Evolutionary conservation across 345 rosid species (phyloP), one percentile per base, ranked within the genome.

Genomic region (Brassica carinata): DNA sequence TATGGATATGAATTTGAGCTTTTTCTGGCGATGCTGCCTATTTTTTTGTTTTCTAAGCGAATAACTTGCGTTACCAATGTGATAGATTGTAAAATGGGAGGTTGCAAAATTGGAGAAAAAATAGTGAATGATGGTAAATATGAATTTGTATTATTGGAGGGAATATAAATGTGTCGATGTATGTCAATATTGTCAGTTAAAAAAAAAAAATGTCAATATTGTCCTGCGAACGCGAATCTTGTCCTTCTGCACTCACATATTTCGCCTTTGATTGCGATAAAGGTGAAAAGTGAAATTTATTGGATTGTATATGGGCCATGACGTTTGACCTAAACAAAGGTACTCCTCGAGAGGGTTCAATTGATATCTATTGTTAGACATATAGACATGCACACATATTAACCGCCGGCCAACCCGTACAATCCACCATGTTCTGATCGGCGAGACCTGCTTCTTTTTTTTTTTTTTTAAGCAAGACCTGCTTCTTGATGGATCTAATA

Each of bases 1-100:
- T 13, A 40, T 64, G 83, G 83, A 75, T 55, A 70, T 48, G 40
- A 70, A 8, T 81, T 53, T 53, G 14, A 53, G 67, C n/a, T 51
- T 51, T 79, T 69, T 79, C 48, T 69, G 75, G 71, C 57, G 40
- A 13, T 13, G 45, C 18, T 79, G 30, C 23, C 64, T 79, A 73
- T 51, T 51, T 51, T 51, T 48, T 13, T 38, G 59, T 43, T 53
- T 23, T 18, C 64, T 61, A 34, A 78, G 71, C 81, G 81, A 13
- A 8, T 79, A 67, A 79, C 53, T 8, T 67, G 78, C 64, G 23
- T 73, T 66, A n/a, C 81, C 71, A 51, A 5, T 78, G 30, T 64
- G 15, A 26, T 55, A 45, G 65, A 69, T 57, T 26, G 8, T 30
- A 65, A 55, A 10, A n/a, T 73, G 53, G 69, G 6, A 66, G 30